phyloP scores from a whole-genome alignment of 129 eudicot genomes.

The Chrysanthemum lavandulifolium region DNA sequence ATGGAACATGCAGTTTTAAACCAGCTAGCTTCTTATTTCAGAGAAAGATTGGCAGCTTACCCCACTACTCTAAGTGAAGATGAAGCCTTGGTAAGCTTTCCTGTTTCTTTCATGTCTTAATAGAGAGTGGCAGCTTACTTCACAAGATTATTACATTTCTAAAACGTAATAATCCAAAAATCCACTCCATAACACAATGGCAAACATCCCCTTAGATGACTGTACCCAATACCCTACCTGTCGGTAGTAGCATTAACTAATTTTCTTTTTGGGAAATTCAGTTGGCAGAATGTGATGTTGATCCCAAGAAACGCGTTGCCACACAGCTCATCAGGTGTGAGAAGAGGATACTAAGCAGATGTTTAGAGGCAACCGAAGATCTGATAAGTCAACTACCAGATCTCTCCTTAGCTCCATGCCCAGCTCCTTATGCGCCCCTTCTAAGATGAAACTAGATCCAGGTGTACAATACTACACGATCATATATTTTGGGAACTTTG shows the following conservation, averaged over 20 bases:
- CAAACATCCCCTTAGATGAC: too few species aligned
- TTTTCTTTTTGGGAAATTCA: conserved; percentile 27
- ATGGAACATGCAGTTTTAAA: conserved; percentile 87
- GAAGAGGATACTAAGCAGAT: conserved; percentile 73
- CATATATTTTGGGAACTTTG: conserved; percentile 5
- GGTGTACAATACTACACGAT: conserved; percentile 14
- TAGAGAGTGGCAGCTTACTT: background rate
- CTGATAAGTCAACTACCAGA: conserved; percentile 77
- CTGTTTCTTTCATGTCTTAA: conserved; percentile 4
- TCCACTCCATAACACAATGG: too few species aligned
- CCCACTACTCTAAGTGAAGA: conserved; percentile 82
- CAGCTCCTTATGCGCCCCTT: conserved; percentile 86
- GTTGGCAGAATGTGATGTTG: conserved; percentile 72
- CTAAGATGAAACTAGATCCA: conserved; percentile 47
- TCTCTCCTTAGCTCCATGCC: conserved; percentile 78
- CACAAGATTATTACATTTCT: too few species aligned
- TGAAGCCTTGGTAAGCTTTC: conserved; percentile 61
- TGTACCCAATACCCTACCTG: conserved; percentile 5
- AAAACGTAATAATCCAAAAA: too few species aligned
- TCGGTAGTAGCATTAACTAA: conserved; percentile 10
- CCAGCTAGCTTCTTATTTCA: conserved; percentile 78
- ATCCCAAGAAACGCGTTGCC: conserved; percentile 91
- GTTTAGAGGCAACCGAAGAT: conserved; percentile 68
- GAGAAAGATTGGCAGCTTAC: conserved; percentile 63
- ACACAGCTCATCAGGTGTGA: conserved; percentile 82